Percentiles rank a stretch among this genome's conserved stretches.
These are phyloP conservation scores for Styphnolobium japonicum DNA, from an alignment of 306 rosid genomes.

Conservation along the genomic window DNA sequence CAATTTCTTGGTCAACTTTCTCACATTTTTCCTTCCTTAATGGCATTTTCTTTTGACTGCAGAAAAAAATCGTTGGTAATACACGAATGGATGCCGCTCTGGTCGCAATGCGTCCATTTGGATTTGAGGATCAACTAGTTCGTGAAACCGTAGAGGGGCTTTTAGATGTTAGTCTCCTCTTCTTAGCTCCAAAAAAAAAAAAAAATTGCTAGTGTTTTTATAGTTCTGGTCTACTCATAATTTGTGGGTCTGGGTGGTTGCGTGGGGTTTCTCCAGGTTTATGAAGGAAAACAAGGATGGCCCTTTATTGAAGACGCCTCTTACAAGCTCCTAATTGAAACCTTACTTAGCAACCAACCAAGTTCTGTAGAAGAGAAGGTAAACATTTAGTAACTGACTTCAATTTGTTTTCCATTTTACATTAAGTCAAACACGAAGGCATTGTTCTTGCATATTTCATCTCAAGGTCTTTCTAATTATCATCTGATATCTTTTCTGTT, in stretches of 20 bases:
- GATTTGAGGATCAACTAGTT: conserved; percentile 9
- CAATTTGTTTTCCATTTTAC: not conserved
- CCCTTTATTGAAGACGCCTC: conserved; percentile 19
- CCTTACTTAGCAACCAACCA: not conserved
- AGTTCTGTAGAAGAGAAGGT: conserved; percentile 11
- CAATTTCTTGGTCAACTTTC: not conserved
- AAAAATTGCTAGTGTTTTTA: not conserved
- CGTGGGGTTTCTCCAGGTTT: conserved; percentile 15
- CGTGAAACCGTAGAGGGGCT: not conserved
- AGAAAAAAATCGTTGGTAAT: not conserved
- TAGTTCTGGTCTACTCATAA: not conserved
- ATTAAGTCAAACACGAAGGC: no score
- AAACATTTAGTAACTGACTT: not conserved
- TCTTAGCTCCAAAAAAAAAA: not conserved
- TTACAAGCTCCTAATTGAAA: not conserved
- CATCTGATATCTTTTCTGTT: no score
- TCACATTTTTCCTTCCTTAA: not conserved
- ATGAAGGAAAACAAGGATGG: conserved; percentile 24
- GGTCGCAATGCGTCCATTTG: not conserved
- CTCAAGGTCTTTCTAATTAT: no score
- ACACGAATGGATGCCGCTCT: conserved; percentile 14
- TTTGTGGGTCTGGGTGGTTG: not conserved
- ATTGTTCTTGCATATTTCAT: no score
- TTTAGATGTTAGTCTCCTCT: not conserved
- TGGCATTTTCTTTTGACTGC: not conserved